Evolutionary conservation across 176 grass and related monocot species (phyloP).

Genomic region (Zea luxurians): DNA sequence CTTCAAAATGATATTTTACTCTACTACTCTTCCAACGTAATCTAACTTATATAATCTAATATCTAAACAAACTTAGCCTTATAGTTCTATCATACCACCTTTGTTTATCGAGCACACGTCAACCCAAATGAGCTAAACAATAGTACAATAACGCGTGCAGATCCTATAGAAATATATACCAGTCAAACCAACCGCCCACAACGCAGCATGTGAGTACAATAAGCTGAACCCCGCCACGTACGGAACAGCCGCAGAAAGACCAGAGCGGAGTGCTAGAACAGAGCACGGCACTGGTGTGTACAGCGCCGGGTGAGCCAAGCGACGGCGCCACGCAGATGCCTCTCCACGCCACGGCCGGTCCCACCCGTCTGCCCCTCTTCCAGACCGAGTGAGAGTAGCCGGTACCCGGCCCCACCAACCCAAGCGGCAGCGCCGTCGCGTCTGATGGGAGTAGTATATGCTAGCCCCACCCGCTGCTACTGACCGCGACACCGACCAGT

Average conservation of each 20-base stretch:
- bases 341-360: neutral
- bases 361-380: neutral
- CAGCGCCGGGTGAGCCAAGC: constrained; percentile 23
- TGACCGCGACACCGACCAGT: constrained; percentile 1
- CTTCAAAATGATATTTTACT: too few species aligned
- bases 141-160: neutral
- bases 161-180: too few species aligned
- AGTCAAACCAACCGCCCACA: neutral
- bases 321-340: neutral
- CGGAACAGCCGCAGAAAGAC: constrained; percentile 1
- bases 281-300: constrained; percentile 14
- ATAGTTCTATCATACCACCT: neutral
- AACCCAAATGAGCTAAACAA: neutral
- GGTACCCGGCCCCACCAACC: neutral
- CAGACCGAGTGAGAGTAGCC: neutral
- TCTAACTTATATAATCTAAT: too few species aligned
- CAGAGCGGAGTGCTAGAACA: neutral
- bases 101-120: neutral
- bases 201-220: neutral
- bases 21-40: too few species aligned
- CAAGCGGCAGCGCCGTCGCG: neutral
- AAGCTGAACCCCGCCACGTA: neutral
- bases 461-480: neutral
- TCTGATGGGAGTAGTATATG: neutral
- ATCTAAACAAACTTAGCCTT: too few species aligned